These are phyloP conservation scores for Candida oleophila DNA, from an alignment of 805 yeast species.

Conservation along the genomic window DNA sequence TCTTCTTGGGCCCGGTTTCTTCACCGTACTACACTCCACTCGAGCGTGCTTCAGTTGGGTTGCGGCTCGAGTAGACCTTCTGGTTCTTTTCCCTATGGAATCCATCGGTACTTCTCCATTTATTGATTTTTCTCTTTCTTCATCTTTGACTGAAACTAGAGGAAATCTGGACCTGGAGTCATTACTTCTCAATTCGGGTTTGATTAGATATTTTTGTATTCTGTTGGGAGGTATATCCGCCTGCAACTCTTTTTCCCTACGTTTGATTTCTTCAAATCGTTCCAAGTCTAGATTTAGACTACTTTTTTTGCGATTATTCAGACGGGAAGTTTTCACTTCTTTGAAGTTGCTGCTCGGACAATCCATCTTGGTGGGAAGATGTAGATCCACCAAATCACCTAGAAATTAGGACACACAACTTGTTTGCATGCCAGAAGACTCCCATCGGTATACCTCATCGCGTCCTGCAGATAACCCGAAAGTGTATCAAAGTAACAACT, in stretches of 20 bases:
- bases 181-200: neutral
- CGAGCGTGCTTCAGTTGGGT: neutral
- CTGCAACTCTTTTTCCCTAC: slow-evolving; percentile 16
- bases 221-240: slow-evolving; percentile 26
- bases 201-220: neutral
- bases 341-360: neutral
- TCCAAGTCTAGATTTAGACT: slow-evolving; percentile 15
- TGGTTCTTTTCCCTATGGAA: neutral
- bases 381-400: too few species aligned
- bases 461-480: neutral
- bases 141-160: neutral
- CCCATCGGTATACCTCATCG: neutral
- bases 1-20: neutral
- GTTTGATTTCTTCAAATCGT: slow-evolving; percentile 17
- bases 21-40: neutral
- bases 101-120: slow-evolving; percentile 2
- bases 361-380: too few species aligned
- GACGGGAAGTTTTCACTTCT: neutral
- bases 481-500: too few species aligned
- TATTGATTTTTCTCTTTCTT: slow-evolving; percentile 3
- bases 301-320: slow-evolving; percentile 1
- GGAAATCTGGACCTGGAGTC: neutral
- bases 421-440: too few species aligned
- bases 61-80: neutral
- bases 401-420: too few species aligned